Evolutionary conservation across 768 basidiomycete species (phyloP), one percentile per base, ranked within the genome.

Genomic region (Termitomyces sp.): DNA sequence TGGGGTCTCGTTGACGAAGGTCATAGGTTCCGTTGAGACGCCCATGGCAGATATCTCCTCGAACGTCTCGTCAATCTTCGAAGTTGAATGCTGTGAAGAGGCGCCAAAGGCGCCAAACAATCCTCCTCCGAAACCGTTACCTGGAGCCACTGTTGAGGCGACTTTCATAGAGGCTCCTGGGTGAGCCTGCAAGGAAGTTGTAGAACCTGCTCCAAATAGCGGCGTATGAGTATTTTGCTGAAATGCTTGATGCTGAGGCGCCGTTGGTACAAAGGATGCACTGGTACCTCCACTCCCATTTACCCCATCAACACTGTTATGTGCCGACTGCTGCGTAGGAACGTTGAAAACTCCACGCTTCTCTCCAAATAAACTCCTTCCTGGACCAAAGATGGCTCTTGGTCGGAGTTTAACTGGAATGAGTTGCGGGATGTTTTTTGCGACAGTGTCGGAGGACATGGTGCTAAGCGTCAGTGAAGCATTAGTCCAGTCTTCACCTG

Each of bases 401-500:
- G 34, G 34, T 36, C 34, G 13, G 13, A 36, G 34, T 36, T 36
- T 36, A 12, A 36, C 34, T 15, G 34, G 34, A 13, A 36, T 36
- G 34, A 79, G 64, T 36, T 64, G 47, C 36, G 72, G 79, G 33
- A 77, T 78, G 50, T 58, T 67, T 59, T 69, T 72, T 47, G 58
- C 66, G 2, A 69, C 53, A 2, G 66, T 69, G 36, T 75, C 75
- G 2, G 71, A 74, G 3, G 71, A 68, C 22, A 76, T 76, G 2
- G 84, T 84, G 68, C 80, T 84, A 29, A 87, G 71, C 6, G 76
- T 81, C 33, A 86, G 71, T 1, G 73, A 59, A 1, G 80, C 73
- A 57, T 77, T 70, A 24, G 63, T 73, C 85, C 85, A 87, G 59
- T 84, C 80, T 62, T 87, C 85, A 13, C 85, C 85, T 0, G 85